Percentiles rank a stretch among this genome's conserved stretches.
phyloP scores from a whole-genome alignment of 768 basidiomycete species.

The Russula sp. region DNA sequence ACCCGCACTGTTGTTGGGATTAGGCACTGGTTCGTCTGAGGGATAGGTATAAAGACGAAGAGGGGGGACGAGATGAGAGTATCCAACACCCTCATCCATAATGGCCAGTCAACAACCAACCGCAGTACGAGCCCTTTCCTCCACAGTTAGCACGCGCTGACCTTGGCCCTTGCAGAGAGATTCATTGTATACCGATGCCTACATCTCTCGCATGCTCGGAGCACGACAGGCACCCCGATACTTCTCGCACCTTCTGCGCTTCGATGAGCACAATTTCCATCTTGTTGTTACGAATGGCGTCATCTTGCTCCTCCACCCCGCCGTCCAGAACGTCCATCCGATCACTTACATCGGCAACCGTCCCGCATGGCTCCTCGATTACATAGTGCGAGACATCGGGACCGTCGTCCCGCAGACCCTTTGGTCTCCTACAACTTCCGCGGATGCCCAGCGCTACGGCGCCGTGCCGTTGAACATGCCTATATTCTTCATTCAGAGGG shows the following conservation, averaged over 20 bases:
- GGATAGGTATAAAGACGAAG: slow-evolving; percentile 7
- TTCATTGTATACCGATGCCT: background rate
- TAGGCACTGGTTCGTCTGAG: background rate
- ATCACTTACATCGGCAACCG: background rate
- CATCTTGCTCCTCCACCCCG: background rate
- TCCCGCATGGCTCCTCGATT: slow-evolving; percentile 18
- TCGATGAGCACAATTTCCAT: background rate
- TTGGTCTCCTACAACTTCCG: slow-evolving; percentile 6
- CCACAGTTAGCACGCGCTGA: background rate
- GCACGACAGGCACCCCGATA: background rate
- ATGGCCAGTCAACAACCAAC: background rate
- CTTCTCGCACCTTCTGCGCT: background rate
- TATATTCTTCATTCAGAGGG: slow-evolving; percentile 23
- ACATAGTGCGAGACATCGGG: background rate
- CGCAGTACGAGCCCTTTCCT: background rate
- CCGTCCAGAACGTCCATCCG: background rate
- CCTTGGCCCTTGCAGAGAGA: background rate
- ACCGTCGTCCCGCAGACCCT: slow-evolving; percentile 16
- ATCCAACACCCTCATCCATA: background rate
- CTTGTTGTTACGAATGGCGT: background rate
- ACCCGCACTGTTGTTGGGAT: background rate
- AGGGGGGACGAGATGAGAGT: background rate
- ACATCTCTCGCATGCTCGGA: slow-evolving; percentile 3
- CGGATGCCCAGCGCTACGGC: slow-evolving; percentile 17
- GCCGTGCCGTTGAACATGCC: slow-evolving; percentile 10